Evolutionary conservation across 108 stramenopile genomes (phyloP).

Genomic region (Epipyxis sp.): DNA sequence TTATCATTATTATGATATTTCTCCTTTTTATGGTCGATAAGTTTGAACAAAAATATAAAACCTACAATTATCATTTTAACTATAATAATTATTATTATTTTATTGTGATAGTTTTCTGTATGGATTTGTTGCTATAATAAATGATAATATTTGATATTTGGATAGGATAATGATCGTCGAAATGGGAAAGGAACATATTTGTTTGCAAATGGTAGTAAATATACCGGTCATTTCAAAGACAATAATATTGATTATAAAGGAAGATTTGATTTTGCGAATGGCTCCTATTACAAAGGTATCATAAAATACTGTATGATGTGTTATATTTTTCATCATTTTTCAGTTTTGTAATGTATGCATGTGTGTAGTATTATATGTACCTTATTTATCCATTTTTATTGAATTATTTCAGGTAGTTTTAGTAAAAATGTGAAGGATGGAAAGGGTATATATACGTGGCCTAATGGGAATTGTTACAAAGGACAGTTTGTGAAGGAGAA

Average conservation of each 20-base stretch:
- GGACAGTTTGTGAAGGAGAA: slow-evolving; percentile 36
- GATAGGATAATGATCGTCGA: slow-evolving; percentile 37
- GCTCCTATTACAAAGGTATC: slow-evolving; percentile 41
- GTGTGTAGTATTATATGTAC: slow-evolving; percentile 32
- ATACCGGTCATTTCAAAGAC: slow-evolving; percentile 41
- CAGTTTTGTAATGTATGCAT: slow-evolving; percentile 35
- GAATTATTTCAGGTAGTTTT: slow-evolving; percentile 32
- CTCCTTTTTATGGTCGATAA: too few relatives aligned
- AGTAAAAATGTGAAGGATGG: slow-evolving; percentile 39
- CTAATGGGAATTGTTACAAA: slow-evolving; percentile 42
- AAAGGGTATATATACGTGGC: slow-evolving; percentile 42
- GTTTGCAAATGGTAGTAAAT: slow-evolving; percentile 43
- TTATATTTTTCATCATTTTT: not conserved
- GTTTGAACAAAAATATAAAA: too few relatives aligned
- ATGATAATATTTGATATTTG: too few relatives aligned
- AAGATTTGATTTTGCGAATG: slow-evolving; percentile 41
- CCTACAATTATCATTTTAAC: too few relatives aligned
- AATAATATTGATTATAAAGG: slow-evolving; percentile 44
- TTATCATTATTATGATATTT: too few relatives aligned
- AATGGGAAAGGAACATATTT: slow-evolving; percentile 43
- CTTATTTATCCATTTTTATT: not conserved
- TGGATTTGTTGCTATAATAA: too few relatives aligned
- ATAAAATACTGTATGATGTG: slow-evolving; percentile 38
- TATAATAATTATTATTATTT: too few relatives aligned
- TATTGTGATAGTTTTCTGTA: not conserved